Conservation (phyloP, 1,284 basidiomycete species). For the Heterobasidion irregulare region DNA sequence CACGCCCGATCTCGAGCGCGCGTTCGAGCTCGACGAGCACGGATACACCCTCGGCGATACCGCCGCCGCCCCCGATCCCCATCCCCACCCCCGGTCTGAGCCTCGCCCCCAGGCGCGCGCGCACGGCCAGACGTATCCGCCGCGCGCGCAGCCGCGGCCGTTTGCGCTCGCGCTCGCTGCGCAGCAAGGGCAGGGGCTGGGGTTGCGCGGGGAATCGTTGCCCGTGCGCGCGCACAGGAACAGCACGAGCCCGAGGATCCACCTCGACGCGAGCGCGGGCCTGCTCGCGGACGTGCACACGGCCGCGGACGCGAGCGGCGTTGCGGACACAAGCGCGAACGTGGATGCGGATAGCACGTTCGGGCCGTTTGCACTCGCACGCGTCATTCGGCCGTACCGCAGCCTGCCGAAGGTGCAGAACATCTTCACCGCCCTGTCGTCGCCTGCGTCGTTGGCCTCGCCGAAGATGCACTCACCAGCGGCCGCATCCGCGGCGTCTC, state of each 20-base stretch:
- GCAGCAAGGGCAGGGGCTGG: too few relatives aligned
- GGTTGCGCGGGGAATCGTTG: too few relatives aligned
- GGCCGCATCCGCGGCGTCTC: background rate
- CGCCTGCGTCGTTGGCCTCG: background rate
- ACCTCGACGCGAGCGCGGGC: too few relatives aligned
- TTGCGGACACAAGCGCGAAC: background rate
- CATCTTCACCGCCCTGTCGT: conserved; percentile 11
- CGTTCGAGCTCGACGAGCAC: too few relatives aligned
- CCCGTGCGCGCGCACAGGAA: conserved; percentile 1
- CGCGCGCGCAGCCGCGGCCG: too few relatives aligned
- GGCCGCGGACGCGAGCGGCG: background rate
- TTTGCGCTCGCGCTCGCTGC: too few relatives aligned
- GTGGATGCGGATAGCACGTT: background rate
- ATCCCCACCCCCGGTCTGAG: too few relatives aligned
- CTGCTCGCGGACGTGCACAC: conserved; percentile 1
- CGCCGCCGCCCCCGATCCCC: too few relatives aligned
- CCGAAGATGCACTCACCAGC: background rate
- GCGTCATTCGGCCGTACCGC: conserved; percentile 15
- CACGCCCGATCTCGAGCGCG: too few relatives aligned
- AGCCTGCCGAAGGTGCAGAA: conserved; percentile 19
- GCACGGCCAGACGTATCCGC: too few relatives aligned
- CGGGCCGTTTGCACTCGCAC: conserved; percentile 4
- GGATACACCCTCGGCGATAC: too few relatives aligned
- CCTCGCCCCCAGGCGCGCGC: too few relatives aligned
- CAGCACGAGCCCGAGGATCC: background rate